Percentiles rank a stretch among this genome's conserved stretches.
These are phyloP conservation scores for Candida albicans DNA, from an alignment of 1,139 yeast genomes.

Conservation along the genomic window DNA sequence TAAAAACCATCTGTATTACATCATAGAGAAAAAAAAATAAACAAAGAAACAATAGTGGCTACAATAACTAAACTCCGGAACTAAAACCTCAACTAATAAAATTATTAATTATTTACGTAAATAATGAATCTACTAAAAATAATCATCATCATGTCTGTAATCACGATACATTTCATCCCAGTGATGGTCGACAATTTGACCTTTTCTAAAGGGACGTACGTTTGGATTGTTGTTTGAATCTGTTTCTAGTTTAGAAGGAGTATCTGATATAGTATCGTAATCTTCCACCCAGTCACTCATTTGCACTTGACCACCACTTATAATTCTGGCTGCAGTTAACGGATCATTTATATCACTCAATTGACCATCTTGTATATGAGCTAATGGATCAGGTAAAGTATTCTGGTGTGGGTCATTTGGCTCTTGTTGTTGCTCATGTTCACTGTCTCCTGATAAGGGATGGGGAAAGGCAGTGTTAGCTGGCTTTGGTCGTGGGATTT, in stretches of 20 bases:
- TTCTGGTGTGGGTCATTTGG: constrained; percentile 16
- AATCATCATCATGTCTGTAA: constrained; percentile 42
- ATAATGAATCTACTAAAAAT: constrained; percentile 15
- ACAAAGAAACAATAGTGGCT: too few relatives aligned
- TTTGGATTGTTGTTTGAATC: neutral
- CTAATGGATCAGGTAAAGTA: constrained; percentile 47
- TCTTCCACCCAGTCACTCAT: constrained; percentile 39
- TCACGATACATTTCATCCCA: constrained; percentile 45
- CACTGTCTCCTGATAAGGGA: neutral
- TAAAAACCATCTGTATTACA: too few relatives aligned
- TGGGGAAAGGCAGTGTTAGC: neutral
- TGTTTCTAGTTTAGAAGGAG: neutral
- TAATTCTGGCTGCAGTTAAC: constrained; percentile 41
- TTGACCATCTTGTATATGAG: constrained; percentile 45
- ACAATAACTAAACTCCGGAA: too few relatives aligned
- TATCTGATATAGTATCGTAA: constrained; percentile 12
- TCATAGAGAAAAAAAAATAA: too few relatives aligned
- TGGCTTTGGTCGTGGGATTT: constrained; percentile 2
- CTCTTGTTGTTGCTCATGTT: constrained; percentile 3
- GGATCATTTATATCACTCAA: constrained; percentile 31
- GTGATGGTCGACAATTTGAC: constrained; percentile 25
- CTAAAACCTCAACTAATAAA: too few relatives aligned
- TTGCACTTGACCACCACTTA: constrained; percentile 45
- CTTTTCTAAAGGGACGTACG: constrained; percentile 12
- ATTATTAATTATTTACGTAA: neutral